Percentiles rank a stretch among this genome's conserved stretches.
These are phyloP conservation scores for Agaricus subrufescens DNA, from an alignment of 768 basidiomycete genomes.

Conservation along the genomic window DNA sequence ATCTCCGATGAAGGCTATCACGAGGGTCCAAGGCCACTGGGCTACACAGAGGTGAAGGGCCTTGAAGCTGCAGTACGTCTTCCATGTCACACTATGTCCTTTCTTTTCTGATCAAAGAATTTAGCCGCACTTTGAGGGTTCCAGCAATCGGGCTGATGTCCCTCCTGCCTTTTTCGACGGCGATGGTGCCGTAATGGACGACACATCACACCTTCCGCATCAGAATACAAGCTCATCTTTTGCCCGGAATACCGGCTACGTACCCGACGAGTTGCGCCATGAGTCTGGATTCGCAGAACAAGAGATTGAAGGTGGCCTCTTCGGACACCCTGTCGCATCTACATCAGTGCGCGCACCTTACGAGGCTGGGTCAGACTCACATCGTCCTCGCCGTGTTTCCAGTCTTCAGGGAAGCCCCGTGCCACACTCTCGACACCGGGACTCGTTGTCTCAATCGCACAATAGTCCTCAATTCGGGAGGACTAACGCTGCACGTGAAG, in stretches of 20 bases:
- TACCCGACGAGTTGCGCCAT: neutral
- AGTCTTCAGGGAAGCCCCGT: no score
- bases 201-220: neutral
- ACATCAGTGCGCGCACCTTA: neutral
- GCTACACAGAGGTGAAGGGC: conserved; percentile 1
- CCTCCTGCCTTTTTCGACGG: neutral
- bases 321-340: neutral
- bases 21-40: conserved; percentile 22
- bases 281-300: neutral
- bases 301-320: neutral
- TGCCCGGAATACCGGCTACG: neutral
- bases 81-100: neutral
- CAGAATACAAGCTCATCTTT: neutral
- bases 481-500: no score
- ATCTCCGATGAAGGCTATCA: conserved; percentile 29
- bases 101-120: conserved; percentile 10
- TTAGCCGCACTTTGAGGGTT: conserved; percentile 13
- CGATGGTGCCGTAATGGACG: conserved; percentile 9
- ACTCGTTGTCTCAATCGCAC: no score
- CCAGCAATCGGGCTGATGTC: neutral
- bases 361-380: neutral
- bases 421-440: no score
- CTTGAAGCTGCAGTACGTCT: conserved; percentile 4
- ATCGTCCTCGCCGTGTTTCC: neutral
- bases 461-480: no score